Base-by-base conservation (phyloP, 306 rosid species). In the Vicia faba region DNA sequence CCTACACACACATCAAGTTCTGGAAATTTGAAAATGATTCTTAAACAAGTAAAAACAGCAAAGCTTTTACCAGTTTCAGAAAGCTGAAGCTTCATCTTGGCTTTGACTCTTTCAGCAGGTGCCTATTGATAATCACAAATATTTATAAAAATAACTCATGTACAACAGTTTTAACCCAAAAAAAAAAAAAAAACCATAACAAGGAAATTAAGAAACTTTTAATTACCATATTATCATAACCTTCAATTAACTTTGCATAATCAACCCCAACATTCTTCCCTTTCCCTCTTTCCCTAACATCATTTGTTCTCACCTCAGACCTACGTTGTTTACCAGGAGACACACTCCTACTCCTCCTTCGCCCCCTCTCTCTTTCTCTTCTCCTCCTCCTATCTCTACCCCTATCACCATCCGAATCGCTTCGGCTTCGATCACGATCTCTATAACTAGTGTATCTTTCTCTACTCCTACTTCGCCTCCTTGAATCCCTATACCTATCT, bases 41-140 rank as follows among this genome's bases (percentile, higher is more conserved):
- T 63, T 28, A 54, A 63, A 56, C 62, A 11, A n/a, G 29, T 28
- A 7, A n/a, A 3, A 55, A 7, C 61, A 55, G 11, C 39, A 28
- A 55, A 55, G 5, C 8, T 26, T 26, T 55, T 79, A 88, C 99
- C 86, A 43, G 95, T 90, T 74, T 88, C 87, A 31, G 95, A 79
- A 75, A 93, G 97, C 84, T 93, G 96, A 68, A 86, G 86, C 74
- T 88, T 93, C 96, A 88, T 90, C 90, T 86, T 90, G 14, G 96
- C 97, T 75, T 86, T 93, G 49, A 93, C 91, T 81, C 90, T 88
- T 77, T 90, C 99, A n/a, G 88, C 92, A 28, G 89, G 80, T 23
- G 90, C 64, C 97, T 93, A 87, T 72, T 44, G 74, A 78, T 8
- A 66, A 65, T 59, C 66, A n/a, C 38, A 74, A 72, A 54, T 36